These are phyloP conservation scores for Nicotiana attenuata DNA, from an alignment of 257 asterid genomes.

Conservation along the genomic window DNA sequence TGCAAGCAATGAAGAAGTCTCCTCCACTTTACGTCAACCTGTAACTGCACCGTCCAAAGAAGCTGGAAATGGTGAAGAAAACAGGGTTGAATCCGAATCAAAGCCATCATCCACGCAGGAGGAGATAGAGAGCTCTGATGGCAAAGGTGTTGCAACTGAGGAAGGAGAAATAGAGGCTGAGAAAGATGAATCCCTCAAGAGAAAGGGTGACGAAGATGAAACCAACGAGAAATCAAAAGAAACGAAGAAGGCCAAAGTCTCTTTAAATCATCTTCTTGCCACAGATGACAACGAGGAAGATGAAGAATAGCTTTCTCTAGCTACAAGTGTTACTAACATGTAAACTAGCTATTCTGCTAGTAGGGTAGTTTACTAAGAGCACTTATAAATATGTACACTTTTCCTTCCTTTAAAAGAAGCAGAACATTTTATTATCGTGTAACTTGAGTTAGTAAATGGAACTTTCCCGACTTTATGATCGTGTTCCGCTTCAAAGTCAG, in stretches of 20 bases:
- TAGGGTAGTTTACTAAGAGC: not conserved
- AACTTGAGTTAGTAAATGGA: not conserved
- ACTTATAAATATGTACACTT: not conserved
- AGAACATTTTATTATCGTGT: not conserved
- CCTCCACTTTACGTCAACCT: constrained; percentile 36
- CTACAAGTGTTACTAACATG: not conserved
- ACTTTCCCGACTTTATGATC: not conserved
- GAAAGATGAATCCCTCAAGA: constrained; percentile 35
- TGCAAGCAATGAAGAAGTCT: constrained; percentile 61
- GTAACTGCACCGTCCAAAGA: constrained; percentile 29
- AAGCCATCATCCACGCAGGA: constrained; percentile 18
- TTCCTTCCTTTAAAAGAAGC: not conserved
- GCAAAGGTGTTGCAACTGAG: constrained; percentile 21
- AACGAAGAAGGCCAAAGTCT: constrained; percentile 59
- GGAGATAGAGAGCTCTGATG: constrained; percentile 22
- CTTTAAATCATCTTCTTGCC: constrained; percentile 76
- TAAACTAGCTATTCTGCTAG: not conserved
- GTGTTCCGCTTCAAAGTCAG: not conserved
- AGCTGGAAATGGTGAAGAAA: constrained; percentile 23
- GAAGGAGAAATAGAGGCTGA: constrained; percentile 24
- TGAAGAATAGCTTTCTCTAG: constrained; percentile 25
- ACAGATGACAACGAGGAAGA: constrained; percentile 67
- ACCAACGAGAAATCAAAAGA: constrained; percentile 25
- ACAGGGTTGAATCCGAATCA: constrained; percentile 25
- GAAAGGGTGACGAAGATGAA: constrained; percentile 23